Base-by-base conservation (phyloP, 441 rosid genomes). In the Aleurites moluccanus region DNA sequence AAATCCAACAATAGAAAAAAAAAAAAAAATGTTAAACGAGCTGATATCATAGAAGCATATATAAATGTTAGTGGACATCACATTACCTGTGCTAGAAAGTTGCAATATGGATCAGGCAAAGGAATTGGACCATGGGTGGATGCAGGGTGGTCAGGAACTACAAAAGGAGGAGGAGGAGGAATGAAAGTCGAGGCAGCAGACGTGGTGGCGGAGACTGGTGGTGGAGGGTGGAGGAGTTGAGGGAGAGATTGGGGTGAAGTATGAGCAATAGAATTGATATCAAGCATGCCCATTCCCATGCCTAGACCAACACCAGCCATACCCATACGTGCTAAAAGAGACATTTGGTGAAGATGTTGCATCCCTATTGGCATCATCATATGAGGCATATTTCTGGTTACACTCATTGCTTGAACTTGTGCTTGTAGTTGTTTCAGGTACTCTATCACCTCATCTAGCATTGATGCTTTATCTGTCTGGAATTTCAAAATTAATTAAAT, bases 391-490 rank as follows among this genome's bases (percentile, higher is more conserved):
- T 79, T 83, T 69, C 28, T 56, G 10, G 82, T 82, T 64, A 73
- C 35, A 62, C 73, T 86, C 92, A 89, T 85, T 77, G 80, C 74
- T 61, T 89, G 89, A 50, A 92, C 85, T 76, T 90, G 95, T 25
- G 93, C 87, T 72, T 88, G 90, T 9, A 90, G 87, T 65, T 86
- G 89, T 75, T 88, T 90, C 63, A 90, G 63, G 78, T 90, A 89
- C 28, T 86, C 88, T 5, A 92, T 92, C 45, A 89, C 94, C 73
- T 92, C 93, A 66, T 90, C 95, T 35, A 92, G 77, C 85, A 92
- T 90, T 2, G 97, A 90, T 7, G 91, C 94, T 85, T 90, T 88
- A 61, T 92, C 93, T 0, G 92, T 88, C 97, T 89, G 86, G 77
- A 73, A 16, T 52, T 30, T 63, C 56, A 52, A 38, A 5, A 0